A percentile compares a stretch with the other conserved stretches of the same genome.
phyloP scores from a whole-genome alignment of 495 filamentous ascomycete species.

The Hyaloscypha bicolor region DNA sequence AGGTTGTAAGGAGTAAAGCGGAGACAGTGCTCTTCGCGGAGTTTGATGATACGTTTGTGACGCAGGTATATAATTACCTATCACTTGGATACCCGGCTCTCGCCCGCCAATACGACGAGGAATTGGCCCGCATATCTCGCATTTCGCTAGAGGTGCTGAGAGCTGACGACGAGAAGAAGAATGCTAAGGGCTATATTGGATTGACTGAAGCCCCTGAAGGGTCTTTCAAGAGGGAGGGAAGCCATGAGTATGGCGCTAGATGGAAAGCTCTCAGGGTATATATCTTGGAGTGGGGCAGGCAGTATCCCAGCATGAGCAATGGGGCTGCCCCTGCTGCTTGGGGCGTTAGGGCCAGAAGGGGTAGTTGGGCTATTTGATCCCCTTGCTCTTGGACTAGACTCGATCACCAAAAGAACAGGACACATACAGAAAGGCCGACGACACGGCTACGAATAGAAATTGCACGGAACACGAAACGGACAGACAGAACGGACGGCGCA shows the following conservation, averaged over 20 bases:
- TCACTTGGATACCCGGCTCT: conserved; percentile 87
- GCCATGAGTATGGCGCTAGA: conserved; percentile 53
- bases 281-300: conserved; percentile 80
- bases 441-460: neutral
- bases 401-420: too few relatives aligned
- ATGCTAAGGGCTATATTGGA: conserved; percentile 69
- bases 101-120: conserved; percentile 78
- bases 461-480: neutral
- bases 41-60: conserved; percentile 82
- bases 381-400: neutral
- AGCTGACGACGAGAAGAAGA: conserved; percentile 66
- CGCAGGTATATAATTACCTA: conserved; percentile 94
- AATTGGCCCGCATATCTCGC: conserved; percentile 76
- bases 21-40: conserved; percentile 62
- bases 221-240: conserved; percentile 34
- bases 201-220: conserved; percentile 38
- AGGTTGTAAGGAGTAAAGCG: conserved; percentile 49
- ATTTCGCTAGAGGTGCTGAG: conserved; percentile 67
- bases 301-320: conserved; percentile 67
- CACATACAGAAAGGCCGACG: neutral
- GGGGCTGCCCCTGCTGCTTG: conserved; percentile 60
- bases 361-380: conserved; percentile 78
- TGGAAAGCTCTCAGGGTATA: conserved; percentile 84
- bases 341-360: conserved; percentile 73
- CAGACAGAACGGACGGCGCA: neutral